phyloP scores from a whole-genome alignment of 257 asterid species.

The Solanum corneliomulleri region DNA sequence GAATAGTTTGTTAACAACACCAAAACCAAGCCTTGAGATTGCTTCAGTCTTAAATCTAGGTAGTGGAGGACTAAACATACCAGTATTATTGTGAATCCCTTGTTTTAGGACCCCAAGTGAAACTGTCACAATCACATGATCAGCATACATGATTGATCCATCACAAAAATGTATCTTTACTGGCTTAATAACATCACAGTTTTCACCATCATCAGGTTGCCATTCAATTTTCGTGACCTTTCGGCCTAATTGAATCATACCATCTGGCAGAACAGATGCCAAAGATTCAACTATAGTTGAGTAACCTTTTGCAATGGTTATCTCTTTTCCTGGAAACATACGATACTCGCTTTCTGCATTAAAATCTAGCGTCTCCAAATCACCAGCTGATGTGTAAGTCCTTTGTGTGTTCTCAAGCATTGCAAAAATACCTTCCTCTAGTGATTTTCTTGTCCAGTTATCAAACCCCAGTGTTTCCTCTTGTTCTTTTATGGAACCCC shows the following conservation, averaged over 20 bases:
- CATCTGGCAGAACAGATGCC: slow-evolving; percentile 64
- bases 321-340: slow-evolving; percentile 72
- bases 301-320: slow-evolving; percentile 69
- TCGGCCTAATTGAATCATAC: slow-evolving; percentile 47
- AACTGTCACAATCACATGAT: slow-evolving; percentile 75
- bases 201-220: slow-evolving; percentile 16
- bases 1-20: slow-evolving; percentile 80
- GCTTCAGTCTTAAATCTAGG: slow-evolving; percentile 52
- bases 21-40: slow-evolving; percentile 67
- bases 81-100: slow-evolving; percentile 30
- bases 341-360: slow-evolving; percentile 65
- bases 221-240: slow-evolving; percentile 54
- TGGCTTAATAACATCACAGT: slow-evolving; percentile 22
- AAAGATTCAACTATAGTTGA: slow-evolving; percentile 42
- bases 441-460: slow-evolving; percentile 36
- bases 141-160: slow-evolving; percentile 49
- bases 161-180: slow-evolving; percentile 62
- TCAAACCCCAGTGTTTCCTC: slow-evolving; percentile 8
- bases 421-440: slow-evolving; percentile 47
- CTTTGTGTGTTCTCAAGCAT: slow-evolving; percentile 77
- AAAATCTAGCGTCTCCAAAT: slow-evolving; percentile 47
- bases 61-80: slow-evolving; percentile 51
- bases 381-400: slow-evolving; percentile 70
- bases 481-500: slow-evolving; percentile 12
- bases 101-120: slow-evolving; percentile 72